These are phyloP conservation scores for Gaeumannomyces sp. DNA, from an alignment of 2,329 filamentous ascomycete species.

Conservation along the genomic window DNA sequence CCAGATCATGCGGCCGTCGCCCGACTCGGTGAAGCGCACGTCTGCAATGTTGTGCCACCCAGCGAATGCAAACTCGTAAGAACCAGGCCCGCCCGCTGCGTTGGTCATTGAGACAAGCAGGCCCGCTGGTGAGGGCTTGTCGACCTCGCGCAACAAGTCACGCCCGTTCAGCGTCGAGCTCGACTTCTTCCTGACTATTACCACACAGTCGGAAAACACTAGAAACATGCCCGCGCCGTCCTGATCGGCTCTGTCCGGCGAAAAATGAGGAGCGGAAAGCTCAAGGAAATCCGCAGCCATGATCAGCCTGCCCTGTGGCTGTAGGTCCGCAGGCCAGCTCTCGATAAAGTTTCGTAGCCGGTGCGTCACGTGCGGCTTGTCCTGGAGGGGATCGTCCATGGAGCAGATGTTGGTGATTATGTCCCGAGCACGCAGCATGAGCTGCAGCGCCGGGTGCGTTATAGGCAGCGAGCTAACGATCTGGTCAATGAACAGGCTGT, in stretches of 20 bases:
- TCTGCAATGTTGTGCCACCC: constrained; percentile 66
- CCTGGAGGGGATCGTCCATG: constrained; percentile 65
- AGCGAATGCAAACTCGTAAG: constrained; percentile 68
- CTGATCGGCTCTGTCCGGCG: constrained; percentile 31
- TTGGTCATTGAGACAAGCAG: constrained; percentile 60
- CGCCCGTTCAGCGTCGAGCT: constrained; percentile 62
- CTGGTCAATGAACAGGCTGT: constrained; percentile 93
- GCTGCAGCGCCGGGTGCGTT: constrained; percentile 75
- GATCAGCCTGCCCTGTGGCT: constrained; percentile 72
- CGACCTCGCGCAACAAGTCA: constrained; percentile 75
- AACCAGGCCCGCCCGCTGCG: constrained; percentile 51
- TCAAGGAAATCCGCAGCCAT: constrained; percentile 76
- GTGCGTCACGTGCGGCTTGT: constrained; percentile 67
- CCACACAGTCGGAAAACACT: constrained; percentile 75
- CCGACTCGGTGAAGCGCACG: constrained; percentile 66
- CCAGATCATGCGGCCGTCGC: constrained; percentile 59
- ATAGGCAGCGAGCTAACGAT: constrained; percentile 82
- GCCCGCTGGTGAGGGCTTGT: constrained; percentile 65
- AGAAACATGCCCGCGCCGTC: constrained; percentile 66
- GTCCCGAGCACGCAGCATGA: constrained; percentile 82
- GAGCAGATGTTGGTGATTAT: constrained; percentile 96
- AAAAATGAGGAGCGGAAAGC: constrained; percentile 63
- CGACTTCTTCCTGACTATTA: constrained; percentile 67
- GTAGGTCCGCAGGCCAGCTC: constrained; percentile 66
- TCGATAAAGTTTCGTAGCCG: constrained; percentile 71